Base-by-base conservation (phyloP, 805 yeast species). In the Priceomyces castillae region DNA sequence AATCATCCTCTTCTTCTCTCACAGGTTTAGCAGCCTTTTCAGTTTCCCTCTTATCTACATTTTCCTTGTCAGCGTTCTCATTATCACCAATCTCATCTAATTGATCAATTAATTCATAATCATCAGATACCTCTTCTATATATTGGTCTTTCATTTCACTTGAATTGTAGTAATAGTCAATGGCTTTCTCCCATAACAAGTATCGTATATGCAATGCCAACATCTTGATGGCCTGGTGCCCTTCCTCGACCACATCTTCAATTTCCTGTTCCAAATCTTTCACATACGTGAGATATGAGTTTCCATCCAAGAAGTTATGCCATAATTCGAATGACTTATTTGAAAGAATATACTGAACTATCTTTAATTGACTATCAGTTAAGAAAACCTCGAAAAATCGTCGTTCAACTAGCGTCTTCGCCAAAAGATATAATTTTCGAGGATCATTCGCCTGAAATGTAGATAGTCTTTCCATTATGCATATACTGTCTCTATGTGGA, bases 121-220 rank as follows among this genome's bases (percentile, higher is more conserved):
- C 74, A 28, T 64, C 68, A 14, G 58, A 44, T 0, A 60, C 61
- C 41, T 65, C 73, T 42, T 66, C 67, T 26, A 62, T 46, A 9
- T 52, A 42, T 41, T 58, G 46, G 20, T 49, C 48, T 34, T 54
- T 55, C 10, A 60, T 43, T 18, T 50, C 52, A 46, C 52, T 52
- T 25, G 64, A 54, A 30, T 46, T 46, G 46, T 65, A 74, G 50
- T 61, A 69, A 48, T 57, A 65, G 54, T 80, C 84, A 7, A 81
- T 71, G 16, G 84, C 90, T 56, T 78, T 81, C 53, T 85, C 90
- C 80, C 87, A 86, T 18, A 86, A 64, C 10, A 84, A 72, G 51
- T 83, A 84, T 49, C 92, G 68, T 17, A 84, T 63, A 48, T 79
- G 84, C 38, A 84, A 65, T 4, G 89, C 83, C 34, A 85, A 49